Conservation (phyloP, 2,329 filamentous ascomycete species). For the Trichoderma guizhouense region DNA sequence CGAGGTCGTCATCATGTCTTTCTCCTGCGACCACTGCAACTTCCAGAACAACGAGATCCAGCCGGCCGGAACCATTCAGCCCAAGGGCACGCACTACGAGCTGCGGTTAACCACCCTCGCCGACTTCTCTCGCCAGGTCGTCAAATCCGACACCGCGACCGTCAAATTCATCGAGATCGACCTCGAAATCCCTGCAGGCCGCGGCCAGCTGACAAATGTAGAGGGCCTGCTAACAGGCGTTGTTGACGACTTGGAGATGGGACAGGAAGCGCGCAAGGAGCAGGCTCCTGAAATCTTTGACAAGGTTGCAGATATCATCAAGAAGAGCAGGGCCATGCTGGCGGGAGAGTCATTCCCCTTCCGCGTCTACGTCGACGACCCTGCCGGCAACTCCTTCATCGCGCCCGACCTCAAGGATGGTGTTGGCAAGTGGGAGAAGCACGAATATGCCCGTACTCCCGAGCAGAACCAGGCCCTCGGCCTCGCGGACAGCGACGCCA, state of each 20-base stretch:
- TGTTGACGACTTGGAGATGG: slow-evolving; percentile 73
- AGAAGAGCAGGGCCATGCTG: slow-evolving; percentile 72
- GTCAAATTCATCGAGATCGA: slow-evolving; percentile 90
- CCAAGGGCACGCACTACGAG: slow-evolving; percentile 80
- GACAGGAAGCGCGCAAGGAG: slow-evolving; percentile 78
- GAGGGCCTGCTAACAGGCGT: slow-evolving; percentile 82
- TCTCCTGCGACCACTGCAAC: slow-evolving; percentile 84
- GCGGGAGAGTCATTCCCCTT: slow-evolving; percentile 79
- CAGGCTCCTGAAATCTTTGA: slow-evolving; percentile 72
- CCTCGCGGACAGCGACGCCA: slow-evolving; percentile 61
- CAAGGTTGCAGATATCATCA: slow-evolving; percentile 74
- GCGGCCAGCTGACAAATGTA: slow-evolving; percentile 88
- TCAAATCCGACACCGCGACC: slow-evolving; percentile 84
- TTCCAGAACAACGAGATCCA: slow-evolving; percentile 93
- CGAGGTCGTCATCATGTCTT: slow-evolving; percentile 96
- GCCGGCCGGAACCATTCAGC: slow-evolving; percentile 86
- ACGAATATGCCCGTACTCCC: slow-evolving; percentile 75
- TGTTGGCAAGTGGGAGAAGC: slow-evolving; percentile 83
- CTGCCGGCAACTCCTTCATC: slow-evolving; percentile 94
- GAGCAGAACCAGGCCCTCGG: slow-evolving; percentile 87
- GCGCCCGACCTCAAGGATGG: slow-evolving; percentile 77
- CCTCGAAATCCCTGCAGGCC: slow-evolving; percentile 85
- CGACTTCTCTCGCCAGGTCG: slow-evolving; percentile 82
- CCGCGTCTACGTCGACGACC: slow-evolving; percentile 82
- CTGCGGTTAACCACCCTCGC: slow-evolving; percentile 68